Conservation (phyloP, 2,329 filamentous ascomycete genomes). For the Allantophomopsis lycopodina region DNA sequence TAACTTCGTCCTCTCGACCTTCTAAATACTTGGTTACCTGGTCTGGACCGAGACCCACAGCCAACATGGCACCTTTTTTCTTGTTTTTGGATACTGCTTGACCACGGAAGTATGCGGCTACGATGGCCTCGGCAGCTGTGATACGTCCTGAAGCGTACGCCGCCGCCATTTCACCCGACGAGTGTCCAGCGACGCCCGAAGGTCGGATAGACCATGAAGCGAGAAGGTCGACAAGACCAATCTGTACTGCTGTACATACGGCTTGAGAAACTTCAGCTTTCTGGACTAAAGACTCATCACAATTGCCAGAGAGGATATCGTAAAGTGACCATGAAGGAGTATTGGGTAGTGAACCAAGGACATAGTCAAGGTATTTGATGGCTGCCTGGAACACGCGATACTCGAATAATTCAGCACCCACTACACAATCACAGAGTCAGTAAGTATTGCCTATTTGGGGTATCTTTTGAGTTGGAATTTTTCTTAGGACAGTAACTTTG, state of each 20-base stretch:
- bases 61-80: background rate
- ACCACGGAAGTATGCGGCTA: constrained; percentile 27
- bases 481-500: no score
- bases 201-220: constrained; percentile 24
- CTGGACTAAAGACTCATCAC: background rate
- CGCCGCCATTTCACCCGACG: constrained; percentile 29
- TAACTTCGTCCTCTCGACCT: constrained; percentile 1
- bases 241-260: constrained; percentile 29
- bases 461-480: no score
- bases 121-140: constrained; percentile 16
- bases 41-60: constrained; percentile 12
- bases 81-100: background rate
- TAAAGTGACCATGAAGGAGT: background rate
- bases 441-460: no score
- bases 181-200: constrained; percentile 24
- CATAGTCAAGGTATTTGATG: background rate
- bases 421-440: no score
- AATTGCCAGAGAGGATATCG: background rate
- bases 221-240: constrained; percentile 26
- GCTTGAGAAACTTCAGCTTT: constrained; percentile 16
- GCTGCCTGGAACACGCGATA: background rate
- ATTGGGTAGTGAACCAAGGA: background rate
- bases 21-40: constrained; percentile 4
- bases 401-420: constrained; percentile 1
- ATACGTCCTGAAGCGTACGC: constrained; percentile 24